phyloP scores from a whole-genome alignment of 2,329 filamentous ascomycete species.

The Aspergillus sp. region DNA sequence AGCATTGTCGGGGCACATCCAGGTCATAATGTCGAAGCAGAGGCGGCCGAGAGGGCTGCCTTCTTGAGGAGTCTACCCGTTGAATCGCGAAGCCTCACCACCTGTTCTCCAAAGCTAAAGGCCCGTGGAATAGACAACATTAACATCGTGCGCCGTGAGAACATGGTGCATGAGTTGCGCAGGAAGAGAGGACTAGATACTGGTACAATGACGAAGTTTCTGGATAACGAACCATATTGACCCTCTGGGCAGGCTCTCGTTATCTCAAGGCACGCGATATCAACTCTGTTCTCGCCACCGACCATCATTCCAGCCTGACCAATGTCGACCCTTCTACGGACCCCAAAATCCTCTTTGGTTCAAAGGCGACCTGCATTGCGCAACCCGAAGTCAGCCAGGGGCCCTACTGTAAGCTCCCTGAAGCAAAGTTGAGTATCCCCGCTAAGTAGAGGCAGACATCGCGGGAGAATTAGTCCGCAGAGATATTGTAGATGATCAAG shows the following conservation, averaged over 20 bases:
- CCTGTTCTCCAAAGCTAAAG: constrained; percentile 49
- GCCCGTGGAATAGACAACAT: constrained; percentile 47
- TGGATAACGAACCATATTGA: neutral
- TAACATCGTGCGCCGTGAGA: constrained; percentile 47
- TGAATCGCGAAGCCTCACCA: constrained; percentile 41
- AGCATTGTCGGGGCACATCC: constrained; percentile 44
- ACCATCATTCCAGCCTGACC: constrained; percentile 38
- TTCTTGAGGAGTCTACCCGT: constrained; percentile 44
- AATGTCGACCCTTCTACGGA: constrained; percentile 20
- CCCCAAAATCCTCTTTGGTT: constrained; percentile 28
- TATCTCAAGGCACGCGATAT: constrained; percentile 35
- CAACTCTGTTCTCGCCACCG: constrained; percentile 32
- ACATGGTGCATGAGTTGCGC: constrained; percentile 44
- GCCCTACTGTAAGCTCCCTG: constrained; percentile 47
- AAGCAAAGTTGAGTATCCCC: neutral
- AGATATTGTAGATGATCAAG: constrained; percentile 33
- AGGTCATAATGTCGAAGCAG: constrained; percentile 49
- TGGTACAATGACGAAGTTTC: constrained; percentile 13
- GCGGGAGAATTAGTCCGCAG: constrained; percentile 38
- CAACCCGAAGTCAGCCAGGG: constrained; percentile 54
- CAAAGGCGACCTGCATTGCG: constrained; percentile 46
- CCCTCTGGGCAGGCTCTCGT: constrained; percentile 11
- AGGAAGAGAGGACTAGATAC: constrained; percentile 36
- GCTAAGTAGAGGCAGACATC: constrained; percentile 24
- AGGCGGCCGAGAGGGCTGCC: constrained; percentile 50